Evolutionary conservation across 176 grass and related monocot species (phyloP).

Genomic region (Triticum dicoccoides): DNA sequence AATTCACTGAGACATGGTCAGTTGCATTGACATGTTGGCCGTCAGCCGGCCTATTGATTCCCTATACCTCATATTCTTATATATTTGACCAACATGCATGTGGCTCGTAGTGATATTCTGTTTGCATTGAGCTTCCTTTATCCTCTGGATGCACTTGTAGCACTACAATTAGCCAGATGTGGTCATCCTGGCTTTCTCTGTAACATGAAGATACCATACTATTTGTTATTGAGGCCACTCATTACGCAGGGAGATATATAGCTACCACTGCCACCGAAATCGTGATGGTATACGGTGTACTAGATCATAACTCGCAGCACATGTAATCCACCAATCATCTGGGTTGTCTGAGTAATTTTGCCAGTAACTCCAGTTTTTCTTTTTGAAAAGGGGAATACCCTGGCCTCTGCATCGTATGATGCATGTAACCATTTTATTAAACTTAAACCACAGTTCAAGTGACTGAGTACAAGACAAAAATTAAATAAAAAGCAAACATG

Average conservation of each 20-base stretch:
- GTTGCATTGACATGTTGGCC: background rate
- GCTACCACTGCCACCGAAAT: background rate
- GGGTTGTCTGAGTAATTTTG: background rate
- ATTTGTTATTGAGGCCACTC: background rate
- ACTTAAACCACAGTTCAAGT: no score
- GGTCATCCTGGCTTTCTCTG: background rate
- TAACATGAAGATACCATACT: background rate
- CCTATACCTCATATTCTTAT: background rate
- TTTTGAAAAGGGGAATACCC: background rate
- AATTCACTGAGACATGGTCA: background rate
- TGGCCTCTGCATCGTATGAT: background rate
- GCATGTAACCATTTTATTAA: no score
- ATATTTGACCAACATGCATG: background rate
- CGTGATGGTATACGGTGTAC: background rate
- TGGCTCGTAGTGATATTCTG: background rate
- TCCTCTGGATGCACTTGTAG: background rate
- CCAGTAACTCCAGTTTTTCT: background rate
- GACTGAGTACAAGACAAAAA: no score
- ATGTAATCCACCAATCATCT: background rate
- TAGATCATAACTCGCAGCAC: background rate
- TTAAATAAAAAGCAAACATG: no score
- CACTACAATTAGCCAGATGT: background rate
- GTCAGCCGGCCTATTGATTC: background rate
- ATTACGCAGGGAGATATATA: background rate
- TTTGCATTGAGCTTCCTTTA: background rate